Percentiles rank a stretch among this genome's conserved stretches.
phyloP scores from a whole-genome alignment of 371 early-diverging fungal species.

The Capillidium heterosporum region DNA sequence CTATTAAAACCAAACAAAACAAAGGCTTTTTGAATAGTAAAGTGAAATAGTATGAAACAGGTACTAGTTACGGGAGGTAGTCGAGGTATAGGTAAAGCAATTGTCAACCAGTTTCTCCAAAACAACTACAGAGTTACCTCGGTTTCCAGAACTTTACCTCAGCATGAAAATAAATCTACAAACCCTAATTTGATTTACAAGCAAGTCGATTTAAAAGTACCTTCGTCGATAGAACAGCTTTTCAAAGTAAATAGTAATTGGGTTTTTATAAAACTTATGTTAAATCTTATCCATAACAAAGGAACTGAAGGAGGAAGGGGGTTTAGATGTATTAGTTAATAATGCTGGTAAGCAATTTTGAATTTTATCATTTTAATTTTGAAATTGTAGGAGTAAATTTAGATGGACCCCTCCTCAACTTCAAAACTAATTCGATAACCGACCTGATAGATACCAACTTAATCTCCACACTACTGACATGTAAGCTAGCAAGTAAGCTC shows the following conservation, averaged over 20 bases:
- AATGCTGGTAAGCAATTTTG: slow-evolving; percentile 31
- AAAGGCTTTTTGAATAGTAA: too few relatives aligned
- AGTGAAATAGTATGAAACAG: too few relatives aligned
- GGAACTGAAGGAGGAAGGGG: slow-evolving; percentile 13
- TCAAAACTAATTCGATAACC: slow-evolving; percentile 22
- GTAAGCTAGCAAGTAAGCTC: slow-evolving; percentile 26
- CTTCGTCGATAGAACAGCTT: too few relatives aligned
- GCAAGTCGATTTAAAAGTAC: too few relatives aligned
- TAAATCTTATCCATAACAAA: not conserved
- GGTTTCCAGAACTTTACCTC: not conserved
- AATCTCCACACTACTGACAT: slow-evolving; percentile 47
- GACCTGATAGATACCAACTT: slow-evolving; percentile 44
- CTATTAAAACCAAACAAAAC: too few relatives aligned
- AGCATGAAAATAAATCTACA: not conserved
- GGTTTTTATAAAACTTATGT: not conserved
- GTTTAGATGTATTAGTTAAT: slow-evolving; percentile 34
- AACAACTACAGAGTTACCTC: slow-evolving; percentile 22
- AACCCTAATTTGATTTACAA: not conserved
- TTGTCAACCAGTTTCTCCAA: slow-evolving; percentile 33
- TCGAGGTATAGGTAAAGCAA: slow-evolving; percentile 54
- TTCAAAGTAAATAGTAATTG: too few relatives aligned
- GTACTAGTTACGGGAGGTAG: slow-evolving; percentile 52
- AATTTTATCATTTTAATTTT: slow-evolving; percentile 9
- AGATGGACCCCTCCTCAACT: slow-evolving; percentile 31
- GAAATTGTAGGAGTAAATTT: slow-evolving; percentile 26